phyloP scores from a whole-genome alignment of 495 filamentous ascomycete genomes.

The Ramalina peruviana region DNA sequence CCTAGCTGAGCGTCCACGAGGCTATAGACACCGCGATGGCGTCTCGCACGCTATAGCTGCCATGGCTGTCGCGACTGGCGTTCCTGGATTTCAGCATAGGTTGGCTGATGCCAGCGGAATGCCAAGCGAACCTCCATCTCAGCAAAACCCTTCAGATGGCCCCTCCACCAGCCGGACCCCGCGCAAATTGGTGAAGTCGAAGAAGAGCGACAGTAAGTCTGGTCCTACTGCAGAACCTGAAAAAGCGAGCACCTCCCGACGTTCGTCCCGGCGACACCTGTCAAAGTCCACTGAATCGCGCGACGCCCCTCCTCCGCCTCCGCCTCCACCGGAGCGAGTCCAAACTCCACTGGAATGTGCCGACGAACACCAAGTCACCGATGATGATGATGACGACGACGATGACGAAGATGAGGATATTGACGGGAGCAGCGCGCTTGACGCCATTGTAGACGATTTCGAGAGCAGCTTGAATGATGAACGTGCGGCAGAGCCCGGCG shows the following conservation, averaged over 20 bases:
- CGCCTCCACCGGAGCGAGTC: slow-evolving; percentile 26
- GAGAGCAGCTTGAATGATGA: slow-evolving; percentile 78
- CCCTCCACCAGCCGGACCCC: slow-evolving; percentile 6
- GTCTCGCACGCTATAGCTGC: slow-evolving; percentile 54
- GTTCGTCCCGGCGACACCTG: slow-evolving; percentile 41
- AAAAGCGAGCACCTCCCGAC: slow-evolving; percentile 31
- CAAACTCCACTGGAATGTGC: slow-evolving; percentile 73
- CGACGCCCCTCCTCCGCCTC: slow-evolving; percentile 34
- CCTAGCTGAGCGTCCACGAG: slow-evolving; percentile 65
- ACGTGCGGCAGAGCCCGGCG: slow-evolving; percentile 59
- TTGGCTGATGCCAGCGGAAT: slow-evolving; percentile 22
- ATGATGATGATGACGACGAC: slow-evolving; percentile 89
- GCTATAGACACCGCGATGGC: slow-evolving; percentile 50
- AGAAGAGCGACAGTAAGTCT: slow-evolving; percentile 20
- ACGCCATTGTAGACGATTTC: slow-evolving; percentile 79
- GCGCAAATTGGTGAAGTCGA: slow-evolving; percentile 21
- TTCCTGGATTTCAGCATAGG: slow-evolving; percentile 27
- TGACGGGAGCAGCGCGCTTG: slow-evolving; percentile 54
- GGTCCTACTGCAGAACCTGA: slow-evolving; percentile 24
- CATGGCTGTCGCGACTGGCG: slow-evolving; percentile 53
- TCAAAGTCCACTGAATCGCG: slow-evolving; percentile 22
- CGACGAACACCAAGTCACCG: slow-evolving; percentile 72
- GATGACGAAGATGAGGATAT: slow-evolving; percentile 79
- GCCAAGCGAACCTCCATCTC: slow-evolving; percentile 18
- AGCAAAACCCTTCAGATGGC: slow-evolving; percentile 15